Evolutionary conservation across 2,329 filamentous ascomycete species (phyloP), one percentile per base, ranked within the genome.

Genomic region (Aphanoascus verrucosus): DNA sequence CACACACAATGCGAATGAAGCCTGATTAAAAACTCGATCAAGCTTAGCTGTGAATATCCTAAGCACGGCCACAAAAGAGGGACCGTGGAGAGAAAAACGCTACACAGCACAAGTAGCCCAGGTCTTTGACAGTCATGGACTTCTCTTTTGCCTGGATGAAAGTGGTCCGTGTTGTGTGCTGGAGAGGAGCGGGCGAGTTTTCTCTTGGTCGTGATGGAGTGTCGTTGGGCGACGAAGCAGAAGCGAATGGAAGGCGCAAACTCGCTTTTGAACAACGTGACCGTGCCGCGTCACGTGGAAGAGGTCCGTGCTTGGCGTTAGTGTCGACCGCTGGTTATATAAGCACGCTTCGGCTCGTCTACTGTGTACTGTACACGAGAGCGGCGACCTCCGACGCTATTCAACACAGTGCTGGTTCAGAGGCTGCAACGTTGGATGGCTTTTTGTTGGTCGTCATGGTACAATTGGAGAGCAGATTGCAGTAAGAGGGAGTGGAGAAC

Each of bases 11-110:
- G 23, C 7, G 23, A 28, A 28, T 28, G 8, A 38, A 23, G 41
- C 17, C 5, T 51, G 12, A 14, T 35, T 19, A 19, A 53, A 49
- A 28, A 40, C 42, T 44, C 37, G 43, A 52, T 12, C 9, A 31
- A 23, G 49, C 49, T 52, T 52, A 52, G 49, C 34, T 20, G 41
- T 32, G 32, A 45, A 37, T 23, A 34, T 46, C 12, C 43, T 48
- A 53, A 47, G 45, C 43, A 42, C 9, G n/a, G 35, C 14, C 15
- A 23, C 11, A 14, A n/a, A 46, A 53, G 20, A 15, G 20, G 9
- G 32, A 48, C 42, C 12, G 9, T n/a, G 12, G 42, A 9, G 46
- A 31, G 14, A 5, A 34, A 19, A 31, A 17, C 31, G 50, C 3
- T 46, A 38, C n/a, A 20, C 51, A 37, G 32, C 14, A 47, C 34